Evolutionary conservation across 176 grass and related monocot species (phyloP), one percentile per base, ranked within the genome.

Genomic region (Otatea glauca): DNA sequence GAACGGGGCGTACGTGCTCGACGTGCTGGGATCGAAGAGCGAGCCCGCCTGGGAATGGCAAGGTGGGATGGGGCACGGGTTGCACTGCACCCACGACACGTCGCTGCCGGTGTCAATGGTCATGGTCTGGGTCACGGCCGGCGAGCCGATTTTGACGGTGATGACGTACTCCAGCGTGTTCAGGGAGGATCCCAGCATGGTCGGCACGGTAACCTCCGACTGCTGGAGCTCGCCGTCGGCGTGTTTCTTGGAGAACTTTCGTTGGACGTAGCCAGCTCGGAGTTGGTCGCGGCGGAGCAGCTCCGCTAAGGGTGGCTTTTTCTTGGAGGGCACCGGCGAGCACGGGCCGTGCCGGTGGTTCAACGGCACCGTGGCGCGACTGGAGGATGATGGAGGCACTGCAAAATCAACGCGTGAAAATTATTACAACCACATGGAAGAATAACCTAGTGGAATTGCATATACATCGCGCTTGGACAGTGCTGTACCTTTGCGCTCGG

Each of bases 61-160:
- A 17, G 68, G n/a, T 0, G 84, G 12, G 7, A 34, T 38, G 38
- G 67, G 39, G 32, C 94, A 96, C 2, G 94, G 94, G 0, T 54
- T 47, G 89, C 94, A 97, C 50, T 97, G 94, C 65, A 97, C 90
- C 94, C 94, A 97, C 0, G 91, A 84, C 15, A 94, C 53, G 50
- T 97, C 94, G 77, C 89, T 92, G 66, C 87, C 94, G 4, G 89
- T 90, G 89, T 97, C 94, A 13, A 97, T 90, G 66, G 58, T 18
- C 65, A 97, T 20, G 0, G 65, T 84, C 76, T 82, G 89, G 16
- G 29, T 47, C 49, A 64, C 88, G 0, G 29, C 65, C 17, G 85
- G 89, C 53, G 86, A 88, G 23, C 94, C 94, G 16, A 93, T 23
- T 0, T 70, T 35, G 14, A 93, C 44, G 37, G 86, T 61, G 27